Conservation (phyloP, 1,284 basidiomycete genomes). For the Tremellales sp. region DNA sequence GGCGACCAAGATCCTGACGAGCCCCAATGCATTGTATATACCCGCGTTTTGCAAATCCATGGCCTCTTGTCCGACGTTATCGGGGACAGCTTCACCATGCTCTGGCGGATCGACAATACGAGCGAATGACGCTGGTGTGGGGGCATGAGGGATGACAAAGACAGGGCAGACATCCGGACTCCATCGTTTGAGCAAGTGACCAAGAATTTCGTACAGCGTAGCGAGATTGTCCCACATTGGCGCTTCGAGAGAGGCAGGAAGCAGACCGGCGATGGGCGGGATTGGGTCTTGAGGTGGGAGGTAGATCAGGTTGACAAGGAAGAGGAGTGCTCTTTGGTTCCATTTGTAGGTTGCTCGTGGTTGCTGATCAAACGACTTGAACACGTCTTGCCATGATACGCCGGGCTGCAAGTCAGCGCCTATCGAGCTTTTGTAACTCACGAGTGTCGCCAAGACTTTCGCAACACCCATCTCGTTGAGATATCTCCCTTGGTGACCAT, state of each 20-base stretch:
- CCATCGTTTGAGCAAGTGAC: constrained; percentile 64
- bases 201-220: constrained; percentile 71
- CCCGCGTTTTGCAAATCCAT: constrained; percentile 69
- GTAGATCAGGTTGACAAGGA: constrained; percentile 47
- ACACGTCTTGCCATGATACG: constrained; percentile 70
- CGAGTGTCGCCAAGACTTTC: constrained; percentile 69
- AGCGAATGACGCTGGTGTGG: constrained; percentile 72
- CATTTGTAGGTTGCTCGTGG: constrained; percentile 37
- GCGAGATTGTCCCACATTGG: constrained; percentile 80
- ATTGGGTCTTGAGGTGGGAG: constrained; percentile 46
- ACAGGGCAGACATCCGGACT: constrained; percentile 90
- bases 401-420: constrained; percentile 50
- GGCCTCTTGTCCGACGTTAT: constrained; percentile 53
- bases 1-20: constrained; percentile 78
- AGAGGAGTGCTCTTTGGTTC: no score
- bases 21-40: constrained; percentile 89
- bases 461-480: constrained; percentile 45
- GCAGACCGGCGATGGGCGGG: constrained; percentile 47
- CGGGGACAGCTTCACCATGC: constrained; percentile 39
- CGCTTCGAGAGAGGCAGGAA: constrained; percentile 46
- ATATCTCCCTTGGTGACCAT: no score
- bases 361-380: constrained; percentile 44
- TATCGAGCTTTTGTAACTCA: constrained; percentile 48
- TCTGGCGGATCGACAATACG: constrained; percentile 75
- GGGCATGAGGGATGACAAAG: constrained; percentile 70